A percentile compares a stretch with the other conserved stretches of the same genome.
These are phyloP conservation scores for Blastobotrys muscicola DNA, from an alignment of 805 yeast genomes.

Conservation along the genomic window DNA sequence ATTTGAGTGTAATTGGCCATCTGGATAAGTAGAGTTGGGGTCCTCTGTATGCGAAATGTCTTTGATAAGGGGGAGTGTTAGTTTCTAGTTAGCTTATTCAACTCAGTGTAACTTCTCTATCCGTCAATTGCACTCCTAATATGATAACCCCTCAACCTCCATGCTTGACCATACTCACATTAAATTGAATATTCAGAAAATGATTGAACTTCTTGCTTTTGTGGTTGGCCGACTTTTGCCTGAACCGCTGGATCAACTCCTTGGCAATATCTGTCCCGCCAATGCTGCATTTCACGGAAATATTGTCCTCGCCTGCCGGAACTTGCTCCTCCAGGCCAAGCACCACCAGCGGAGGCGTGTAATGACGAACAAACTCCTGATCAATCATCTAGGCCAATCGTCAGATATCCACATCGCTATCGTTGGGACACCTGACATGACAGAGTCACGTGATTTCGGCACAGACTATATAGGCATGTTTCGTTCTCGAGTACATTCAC, in stretches of 20 bases:
- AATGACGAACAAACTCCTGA: slow-evolving; percentile 8
- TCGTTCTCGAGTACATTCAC: too few species aligned
- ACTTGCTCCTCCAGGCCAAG: slow-evolving; percentile 12
- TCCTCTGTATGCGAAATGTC: slow-evolving; percentile 2
- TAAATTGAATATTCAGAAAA: slow-evolving; percentile 12
- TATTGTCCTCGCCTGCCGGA: slow-evolving; percentile 1
- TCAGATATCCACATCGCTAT: too few species aligned
- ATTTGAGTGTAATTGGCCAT: slow-evolving; percentile 20
- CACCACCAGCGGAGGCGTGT: slow-evolving; percentile 13
- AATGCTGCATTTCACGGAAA: not conserved
- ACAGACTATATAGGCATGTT: too few species aligned
- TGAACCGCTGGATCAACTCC: slow-evolving; percentile 10
- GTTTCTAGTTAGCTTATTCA: slow-evolving; percentile 3
- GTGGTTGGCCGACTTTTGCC: slow-evolving; percentile 9
- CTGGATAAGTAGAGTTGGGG: slow-evolving; percentile 8
- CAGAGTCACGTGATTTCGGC: too few species aligned
- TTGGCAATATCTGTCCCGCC: slow-evolving; percentile 5
- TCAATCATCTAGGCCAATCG: not conserved
- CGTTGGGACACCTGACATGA: too few species aligned
- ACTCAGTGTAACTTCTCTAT: not conserved
- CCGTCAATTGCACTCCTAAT: too few species aligned
- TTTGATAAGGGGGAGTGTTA: slow-evolving; percentile 1
- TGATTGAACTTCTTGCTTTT: slow-evolving; percentile 10
- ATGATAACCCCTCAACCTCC: too few species aligned
- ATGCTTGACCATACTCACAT: too few species aligned